phyloP scores from a whole-genome alignment of 2,329 filamentous ascomycete species.

The Stemphylium vesicarium region DNA sequence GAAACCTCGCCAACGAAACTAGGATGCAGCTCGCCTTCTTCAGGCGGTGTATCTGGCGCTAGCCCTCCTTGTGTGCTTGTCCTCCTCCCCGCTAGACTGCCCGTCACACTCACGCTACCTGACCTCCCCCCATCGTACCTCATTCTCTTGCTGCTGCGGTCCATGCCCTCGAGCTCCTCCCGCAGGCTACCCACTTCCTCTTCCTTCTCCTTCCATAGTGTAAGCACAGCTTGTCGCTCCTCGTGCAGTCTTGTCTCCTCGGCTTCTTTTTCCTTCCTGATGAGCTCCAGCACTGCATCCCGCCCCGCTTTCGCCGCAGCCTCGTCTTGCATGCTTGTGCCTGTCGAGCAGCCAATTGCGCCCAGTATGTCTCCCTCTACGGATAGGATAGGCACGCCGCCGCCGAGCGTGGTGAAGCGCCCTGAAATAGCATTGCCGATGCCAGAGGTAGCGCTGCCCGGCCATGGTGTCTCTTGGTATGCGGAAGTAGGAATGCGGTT shows the following conservation, averaged over 20 bases:
- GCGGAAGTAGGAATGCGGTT: slow-evolving; percentile 58
- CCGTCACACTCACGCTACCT: slow-evolving; percentile 18
- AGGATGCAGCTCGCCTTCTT: slow-evolving; percentile 30
- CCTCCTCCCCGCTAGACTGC: slow-evolving; percentile 15
- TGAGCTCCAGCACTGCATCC: slow-evolving; percentile 52
- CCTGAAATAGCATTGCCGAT: slow-evolving; percentile 57
- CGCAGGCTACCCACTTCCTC: slow-evolving; percentile 24
- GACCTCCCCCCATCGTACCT: slow-evolving; percentile 22
- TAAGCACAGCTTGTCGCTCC: slow-evolving; percentile 28
- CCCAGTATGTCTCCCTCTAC: slow-evolving; percentile 56
- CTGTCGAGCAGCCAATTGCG: slow-evolving; percentile 61
- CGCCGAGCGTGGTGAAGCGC: slow-evolving; percentile 59
- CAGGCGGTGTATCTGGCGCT: slow-evolving; percentile 29
- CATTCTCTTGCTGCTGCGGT: slow-evolving; percentile 29
- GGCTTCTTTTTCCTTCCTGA: slow-evolving; percentile 23
- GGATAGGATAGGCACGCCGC: slow-evolving; percentile 58
- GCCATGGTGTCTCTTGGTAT: slow-evolving; percentile 59
- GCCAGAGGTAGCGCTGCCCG: slow-evolving; percentile 57
- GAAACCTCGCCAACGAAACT: slow-evolving; percentile 31
- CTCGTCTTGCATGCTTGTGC: slow-evolving; percentile 60
- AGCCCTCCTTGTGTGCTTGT: slow-evolving; percentile 18
- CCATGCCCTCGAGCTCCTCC: slow-evolving; percentile 28
- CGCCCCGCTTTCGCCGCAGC: slow-evolving; percentile 58
- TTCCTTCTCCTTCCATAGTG: slow-evolving; percentile 33
- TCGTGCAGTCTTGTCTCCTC: slow-evolving; percentile 25